Evolutionary conservation across 148 eudicot genomes (phyloP).

Genomic region (Rhododendron williamsianum): DNA sequence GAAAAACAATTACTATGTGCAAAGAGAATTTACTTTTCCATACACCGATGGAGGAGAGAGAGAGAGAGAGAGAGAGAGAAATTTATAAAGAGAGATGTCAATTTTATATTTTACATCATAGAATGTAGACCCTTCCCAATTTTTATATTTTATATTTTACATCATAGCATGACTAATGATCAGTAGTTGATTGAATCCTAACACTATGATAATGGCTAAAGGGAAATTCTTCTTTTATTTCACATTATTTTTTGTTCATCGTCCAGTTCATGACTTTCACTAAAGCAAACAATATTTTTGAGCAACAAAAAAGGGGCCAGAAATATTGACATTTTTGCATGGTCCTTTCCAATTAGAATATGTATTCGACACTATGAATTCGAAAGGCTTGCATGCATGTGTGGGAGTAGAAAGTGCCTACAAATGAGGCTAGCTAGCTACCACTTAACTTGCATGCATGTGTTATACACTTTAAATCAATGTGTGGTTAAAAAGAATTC

Average conservation of each 20-base stretch:
- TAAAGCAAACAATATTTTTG: too few species aligned
- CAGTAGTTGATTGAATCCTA: slow-evolving; percentile 22
- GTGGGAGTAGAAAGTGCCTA: too few species aligned
- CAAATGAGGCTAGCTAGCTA: too few species aligned
- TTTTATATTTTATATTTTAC: slow-evolving; percentile 9
- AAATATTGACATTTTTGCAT: slow-evolving; percentile 4
- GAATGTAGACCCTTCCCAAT: slow-evolving; percentile 6
- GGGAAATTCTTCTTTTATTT: too few species aligned
- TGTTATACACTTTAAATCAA: too few species aligned
- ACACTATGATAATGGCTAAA: background rate
- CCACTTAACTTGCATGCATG: too few species aligned
- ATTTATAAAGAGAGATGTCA: slow-evolving; percentile 11
- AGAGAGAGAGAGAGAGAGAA: background rate
- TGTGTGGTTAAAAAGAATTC: too few species aligned
- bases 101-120: background rate
- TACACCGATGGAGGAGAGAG: slow-evolving; percentile 8
- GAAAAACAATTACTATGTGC: slow-evolving; percentile 14
- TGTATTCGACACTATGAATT: background rate
- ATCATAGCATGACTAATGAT: slow-evolving; percentile 21
- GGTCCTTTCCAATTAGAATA: background rate
- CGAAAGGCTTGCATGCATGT: too few species aligned
- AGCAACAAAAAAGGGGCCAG: too few species aligned
- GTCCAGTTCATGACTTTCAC: background rate
- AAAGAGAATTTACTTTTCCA: slow-evolving; percentile 32
- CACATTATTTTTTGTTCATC: too few species aligned